Base-by-base conservation (phyloP, 441 rosid species). In the Pelargonium citronellum region DNA sequence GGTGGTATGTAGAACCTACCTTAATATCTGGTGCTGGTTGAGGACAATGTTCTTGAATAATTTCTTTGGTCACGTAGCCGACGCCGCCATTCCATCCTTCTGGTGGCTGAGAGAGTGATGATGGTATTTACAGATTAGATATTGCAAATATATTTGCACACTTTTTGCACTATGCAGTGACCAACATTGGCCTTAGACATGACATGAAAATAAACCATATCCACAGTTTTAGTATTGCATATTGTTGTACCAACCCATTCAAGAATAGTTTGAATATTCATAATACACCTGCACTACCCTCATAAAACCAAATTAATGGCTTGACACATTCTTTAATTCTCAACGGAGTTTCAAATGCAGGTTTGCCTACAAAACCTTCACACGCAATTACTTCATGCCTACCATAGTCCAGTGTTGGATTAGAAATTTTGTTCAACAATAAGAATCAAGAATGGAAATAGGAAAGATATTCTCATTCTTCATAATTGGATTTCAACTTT, bases 71-170 rank as follows among this genome's bases (percentile, higher is more conserved):
- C 61, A 89, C 72, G 24, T 75, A 87, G 1, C 94, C 94, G n/a
- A 85, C 72, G 0, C 91, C 91, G 10, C 88, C 88, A 65, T 80
- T 58, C 91, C 89, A 89, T 74, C 64, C 84, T 78, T 87, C 90
- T 1, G 86, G 86, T 9, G 91, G 87, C 93, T 88, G 87, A 73
- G 71, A 57, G 16, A 57, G 19, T 4, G 30, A 27, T 0, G 2
- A 61, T 44, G 5, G 27, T 47, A 49, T 49, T 49, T 12, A 5
- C 6, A 49, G n/a, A 11, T 11, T 11, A 11, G 41, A 37, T 37
- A 37, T 37, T 37, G 41, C 41, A 37, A 5, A 5, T 7, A 3
- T 30, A 30, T 30, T 30, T 30, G 37, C 37, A 4, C 37, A 30
- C 19, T 16, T 51, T 17, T 17, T 12, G 7, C 58, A 13, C 58